Evolutionary conservation across 345 rosid genomes (phyloP).

Genomic region (Erodium maritimum): DNA sequence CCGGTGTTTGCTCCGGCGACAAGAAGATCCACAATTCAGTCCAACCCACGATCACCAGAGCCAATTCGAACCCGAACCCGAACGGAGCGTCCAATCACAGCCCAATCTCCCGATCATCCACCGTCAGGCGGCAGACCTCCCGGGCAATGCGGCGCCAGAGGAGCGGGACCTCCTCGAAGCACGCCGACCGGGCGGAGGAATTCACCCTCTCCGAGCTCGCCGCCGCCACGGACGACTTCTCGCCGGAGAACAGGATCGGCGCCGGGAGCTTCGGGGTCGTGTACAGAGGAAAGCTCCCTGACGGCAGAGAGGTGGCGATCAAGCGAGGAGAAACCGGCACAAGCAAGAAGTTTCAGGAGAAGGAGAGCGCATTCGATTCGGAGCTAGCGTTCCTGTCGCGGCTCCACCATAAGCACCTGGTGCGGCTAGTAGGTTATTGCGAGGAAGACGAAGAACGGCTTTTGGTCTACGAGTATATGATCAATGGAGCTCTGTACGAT

Average conservation of each 20-base stretch:
- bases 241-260: conserved; percentile 71
- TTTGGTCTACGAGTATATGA: conserved; percentile 39
- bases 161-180: conserved; percentile 86
- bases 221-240: conserved; percentile 56
- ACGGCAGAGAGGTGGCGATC: conserved; percentile 81
- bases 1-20: conserved; percentile 62
- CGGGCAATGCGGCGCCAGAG: conserved; percentile 73
- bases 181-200: conserved; percentile 67
- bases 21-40: conserved; percentile 89
- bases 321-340: conserved; percentile 61
- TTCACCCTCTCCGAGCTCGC: conserved; percentile 61
- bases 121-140: conserved; percentile 71
- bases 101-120: conserved; percentile 48
- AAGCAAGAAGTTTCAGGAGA: conserved; percentile 71
- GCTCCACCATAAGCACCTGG: conserved; percentile 84
- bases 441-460: conserved; percentile 62
- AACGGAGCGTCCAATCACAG: conserved; percentile 46
- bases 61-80: conserved; percentile 23
- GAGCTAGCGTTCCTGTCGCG: conserved; percentile 75
- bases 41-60: conserved; percentile 77
- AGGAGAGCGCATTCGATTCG: conserved; percentile 82
- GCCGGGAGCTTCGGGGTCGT: conserved; percentile 87
- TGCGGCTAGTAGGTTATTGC: conserved; percentile 80
- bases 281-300: conserved; percentile 54
- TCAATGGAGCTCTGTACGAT: conserved; percentile 35